phyloP scores from a whole-genome alignment of 495 filamentous ascomycete species.

The Penicillium silybi region DNA sequence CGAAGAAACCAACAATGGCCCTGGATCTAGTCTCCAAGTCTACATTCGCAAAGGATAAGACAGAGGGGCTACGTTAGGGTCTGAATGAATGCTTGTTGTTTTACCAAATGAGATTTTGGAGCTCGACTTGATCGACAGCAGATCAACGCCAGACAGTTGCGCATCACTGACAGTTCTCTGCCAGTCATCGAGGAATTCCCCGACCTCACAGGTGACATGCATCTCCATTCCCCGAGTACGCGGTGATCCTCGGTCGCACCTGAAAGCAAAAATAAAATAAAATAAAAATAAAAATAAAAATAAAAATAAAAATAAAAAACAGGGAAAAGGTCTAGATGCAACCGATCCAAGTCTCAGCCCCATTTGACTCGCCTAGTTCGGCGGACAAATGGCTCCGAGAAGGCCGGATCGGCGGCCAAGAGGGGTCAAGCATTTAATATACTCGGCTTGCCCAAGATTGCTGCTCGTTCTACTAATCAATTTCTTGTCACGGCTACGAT shows the following conservation, averaged over 20 bases:
- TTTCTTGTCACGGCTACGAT: not conserved
- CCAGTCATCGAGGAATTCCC: not conserved
- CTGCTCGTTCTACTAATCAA: not conserved
- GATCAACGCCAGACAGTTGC: not conserved
- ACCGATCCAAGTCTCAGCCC: not conserved
- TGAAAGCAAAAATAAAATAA: not conserved
- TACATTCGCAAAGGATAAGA: too few relatives aligned
- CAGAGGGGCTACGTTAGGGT: too few relatives aligned
- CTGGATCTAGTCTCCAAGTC: too few relatives aligned
- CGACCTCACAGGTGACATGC: too few relatives aligned
- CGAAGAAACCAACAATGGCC: too few relatives aligned
- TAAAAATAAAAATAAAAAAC: not conserved
- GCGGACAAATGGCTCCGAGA: not conserved
- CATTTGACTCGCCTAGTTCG: not conserved
- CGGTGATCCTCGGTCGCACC: not conserved
- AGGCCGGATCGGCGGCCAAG: slow-evolving; percentile 3
- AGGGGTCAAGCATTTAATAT: slow-evolving; percentile 24
- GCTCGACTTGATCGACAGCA: not conserved
- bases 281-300: not conserved
- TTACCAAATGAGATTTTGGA: too few relatives aligned
- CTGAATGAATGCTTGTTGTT: too few relatives aligned
- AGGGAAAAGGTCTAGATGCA: not conserved
- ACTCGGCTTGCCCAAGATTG: not conserved
- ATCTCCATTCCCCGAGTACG: not conserved
- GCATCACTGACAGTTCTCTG: too few relatives aligned